Evolutionary conservation across 495 filamentous ascomycete genomes (phyloP).

Genomic region (Penicillium steckii): DNA sequence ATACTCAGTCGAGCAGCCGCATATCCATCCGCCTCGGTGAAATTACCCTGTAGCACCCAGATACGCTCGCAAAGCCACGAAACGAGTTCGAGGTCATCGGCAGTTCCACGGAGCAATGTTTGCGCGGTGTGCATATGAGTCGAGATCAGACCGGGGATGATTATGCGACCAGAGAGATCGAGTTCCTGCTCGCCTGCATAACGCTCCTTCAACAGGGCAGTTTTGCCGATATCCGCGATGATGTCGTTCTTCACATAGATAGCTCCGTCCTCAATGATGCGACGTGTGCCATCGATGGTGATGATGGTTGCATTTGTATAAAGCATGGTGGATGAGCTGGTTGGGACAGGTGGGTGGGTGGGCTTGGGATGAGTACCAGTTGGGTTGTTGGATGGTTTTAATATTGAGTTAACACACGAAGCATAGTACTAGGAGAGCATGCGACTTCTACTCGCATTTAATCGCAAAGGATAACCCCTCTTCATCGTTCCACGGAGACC

Average conservation of each 20-base stretch:
- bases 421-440: too few relatives aligned
- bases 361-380: neutral
- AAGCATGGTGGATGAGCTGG: constrained; percentile 22
- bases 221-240: constrained; percentile 46
- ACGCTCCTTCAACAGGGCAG: constrained; percentile 14
- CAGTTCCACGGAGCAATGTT: constrained; percentile 47
- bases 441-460: too few relatives aligned
- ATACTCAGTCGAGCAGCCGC: constrained; percentile 46
- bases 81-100: constrained; percentile 45
- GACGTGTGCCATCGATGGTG: constrained; percentile 41
- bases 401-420: too few relatives aligned
- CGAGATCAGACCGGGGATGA: constrained; percentile 49
- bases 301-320: constrained; percentile 45
- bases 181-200: constrained; percentile 28
- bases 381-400: neutral
- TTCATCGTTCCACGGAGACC: neutral
- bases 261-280: constrained; percentile 46
- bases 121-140: constrained; percentile 52
- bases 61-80: constrained; percentile 49
- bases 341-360: neutral
- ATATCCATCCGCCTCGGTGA: constrained; percentile 45
- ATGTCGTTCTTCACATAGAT: constrained; percentile 34
- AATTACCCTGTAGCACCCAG: constrained; percentile 49
- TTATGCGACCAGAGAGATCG: constrained; percentile 39
- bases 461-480: neutral